These are phyloP conservation scores for Saxophila tyrrhenica DNA, from an alignment of 495 filamentous ascomycete genomes.

Conservation along the genomic window DNA sequence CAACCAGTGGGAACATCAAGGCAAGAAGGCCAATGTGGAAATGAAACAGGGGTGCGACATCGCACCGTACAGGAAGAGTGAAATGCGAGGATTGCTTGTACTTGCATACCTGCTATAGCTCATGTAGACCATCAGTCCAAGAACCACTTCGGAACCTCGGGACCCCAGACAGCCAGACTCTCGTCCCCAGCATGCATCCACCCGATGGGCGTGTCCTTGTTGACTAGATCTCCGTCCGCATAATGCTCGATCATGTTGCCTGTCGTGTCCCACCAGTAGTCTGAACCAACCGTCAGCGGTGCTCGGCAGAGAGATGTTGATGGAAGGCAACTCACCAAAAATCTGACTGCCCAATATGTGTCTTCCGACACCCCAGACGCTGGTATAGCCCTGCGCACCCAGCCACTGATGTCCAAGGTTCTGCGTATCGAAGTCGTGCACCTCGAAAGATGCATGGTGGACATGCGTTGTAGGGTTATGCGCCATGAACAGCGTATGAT, in stretches of 20 bases:
- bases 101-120: no score
- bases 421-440: conserved; percentile 66
- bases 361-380: conserved; percentile 62
- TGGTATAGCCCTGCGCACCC: conserved; percentile 47
- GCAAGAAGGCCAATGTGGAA: no score
- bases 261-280: conserved; percentile 48
- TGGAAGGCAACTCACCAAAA: no score
- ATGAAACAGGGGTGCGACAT: no score
- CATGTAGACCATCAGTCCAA: no score
- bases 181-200: conserved; percentile 19
- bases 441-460: conserved; percentile 64
- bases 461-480: conserved; percentile 44
- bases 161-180: conserved; percentile 22
- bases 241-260: conserved; percentile 30
- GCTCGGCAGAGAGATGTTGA: no score
- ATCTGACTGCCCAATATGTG: conserved; percentile 55
- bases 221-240: conserved; percentile 26
- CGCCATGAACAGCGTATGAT: conserved; percentile 62
- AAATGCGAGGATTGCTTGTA: no score
- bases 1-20: no score
- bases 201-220: conserved; percentile 21
- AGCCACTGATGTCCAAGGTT: conserved; percentile 64
- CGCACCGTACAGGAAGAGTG: no score
- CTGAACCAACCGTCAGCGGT: no score
- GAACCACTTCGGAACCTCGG: conserved; percentile 23